Conservation (phyloP, 495 filamentous ascomycete genomes). For the Penicillium crystallinum region DNA sequence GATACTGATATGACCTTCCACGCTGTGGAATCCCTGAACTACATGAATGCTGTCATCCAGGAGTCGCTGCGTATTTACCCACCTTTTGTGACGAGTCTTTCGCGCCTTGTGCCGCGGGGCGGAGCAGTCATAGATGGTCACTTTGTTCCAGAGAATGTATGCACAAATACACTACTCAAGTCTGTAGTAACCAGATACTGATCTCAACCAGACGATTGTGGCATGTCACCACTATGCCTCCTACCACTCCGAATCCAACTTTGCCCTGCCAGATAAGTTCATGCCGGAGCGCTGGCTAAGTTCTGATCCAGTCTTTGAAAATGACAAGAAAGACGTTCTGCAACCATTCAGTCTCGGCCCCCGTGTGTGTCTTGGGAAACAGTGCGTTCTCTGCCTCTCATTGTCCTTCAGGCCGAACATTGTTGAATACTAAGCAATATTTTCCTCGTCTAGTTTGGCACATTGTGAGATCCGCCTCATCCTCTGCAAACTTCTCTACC, state of each 20-base stretch:
- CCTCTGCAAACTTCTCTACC: conserved; percentile 46
- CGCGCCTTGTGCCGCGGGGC: conserved; percentile 25
- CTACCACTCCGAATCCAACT: conserved; percentile 30
- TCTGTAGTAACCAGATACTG: background rate
- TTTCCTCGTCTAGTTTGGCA: conserved; percentile 35
- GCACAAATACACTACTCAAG: background rate
- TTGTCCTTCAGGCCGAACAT: background rate
- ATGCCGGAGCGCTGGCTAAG: conserved; percentile 45
- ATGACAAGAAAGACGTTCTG: conserved; percentile 32
- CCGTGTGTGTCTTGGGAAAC: conserved; percentile 39
- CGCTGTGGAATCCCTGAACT: conserved; percentile 24
- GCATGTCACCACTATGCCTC: conserved; percentile 35
- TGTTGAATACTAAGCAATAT: background rate
- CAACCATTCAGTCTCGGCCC: conserved; percentile 43
- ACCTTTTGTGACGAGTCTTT: conserved; percentile 22
- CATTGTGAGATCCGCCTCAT: conserved; percentile 53
- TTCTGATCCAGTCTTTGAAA: conserved; percentile 20
- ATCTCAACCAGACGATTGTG: conserved; percentile 22
- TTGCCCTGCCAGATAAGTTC: conserved; percentile 33
- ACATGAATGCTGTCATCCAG: conserved; percentile 36
- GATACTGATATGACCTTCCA: conserved; percentile 43
- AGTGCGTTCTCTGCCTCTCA: conserved; percentile 18
- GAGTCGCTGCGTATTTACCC: conserved; percentile 44
- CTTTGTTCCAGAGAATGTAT: conserved; percentile 27
- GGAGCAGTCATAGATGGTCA: conserved; percentile 28